These are phyloP conservation scores for Hypoxylon sp. DNA, from an alignment of 2,329 filamentous ascomycete species.

Conservation along the genomic window DNA sequence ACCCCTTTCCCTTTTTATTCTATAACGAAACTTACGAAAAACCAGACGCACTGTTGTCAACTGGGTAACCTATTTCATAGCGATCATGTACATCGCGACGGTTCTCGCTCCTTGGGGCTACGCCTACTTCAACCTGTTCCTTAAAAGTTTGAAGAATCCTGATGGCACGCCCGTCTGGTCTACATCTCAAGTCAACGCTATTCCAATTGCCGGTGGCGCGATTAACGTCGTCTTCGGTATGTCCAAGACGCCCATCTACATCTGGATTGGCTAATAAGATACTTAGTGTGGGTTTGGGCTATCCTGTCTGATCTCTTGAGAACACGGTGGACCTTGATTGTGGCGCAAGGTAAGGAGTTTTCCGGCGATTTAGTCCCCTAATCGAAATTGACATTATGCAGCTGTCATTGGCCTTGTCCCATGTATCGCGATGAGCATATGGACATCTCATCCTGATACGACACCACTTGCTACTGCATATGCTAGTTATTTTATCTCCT, in stretches of 20 bases:
- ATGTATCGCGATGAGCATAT: constrained; percentile 68
- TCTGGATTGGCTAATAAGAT: constrained; percentile 8
- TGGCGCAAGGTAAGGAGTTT: constrained; percentile 58
- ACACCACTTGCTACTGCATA: constrained; percentile 64
- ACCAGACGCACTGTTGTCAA: constrained; percentile 58
- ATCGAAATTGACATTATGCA: constrained; percentile 16
- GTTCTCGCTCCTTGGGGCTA: constrained; percentile 65
- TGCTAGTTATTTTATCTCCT: constrained; percentile 67
- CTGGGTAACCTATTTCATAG: constrained; percentile 64
- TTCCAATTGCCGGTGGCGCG: constrained; percentile 64
- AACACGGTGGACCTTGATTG: constrained; percentile 66
- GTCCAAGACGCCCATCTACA: not conserved
- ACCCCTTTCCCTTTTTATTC: not conserved
- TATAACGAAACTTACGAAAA: constrained; percentile 17
- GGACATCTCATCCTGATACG: constrained; percentile 62
- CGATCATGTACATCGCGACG: constrained; percentile 61
- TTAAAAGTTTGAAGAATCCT: constrained; percentile 58
- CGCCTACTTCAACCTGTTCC: constrained; percentile 61
- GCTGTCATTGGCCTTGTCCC: constrained; percentile 63
- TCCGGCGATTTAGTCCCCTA: not conserved
- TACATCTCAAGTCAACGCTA: constrained; percentile 63
- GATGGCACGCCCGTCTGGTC: constrained; percentile 62
- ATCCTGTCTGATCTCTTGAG: constrained; percentile 65
- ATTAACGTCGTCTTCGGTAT: constrained; percentile 63
- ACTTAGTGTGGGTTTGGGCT: constrained; percentile 67